Conservation (phyloP, 768 basidiomycete species). For the Trametes meyenii region DNA sequence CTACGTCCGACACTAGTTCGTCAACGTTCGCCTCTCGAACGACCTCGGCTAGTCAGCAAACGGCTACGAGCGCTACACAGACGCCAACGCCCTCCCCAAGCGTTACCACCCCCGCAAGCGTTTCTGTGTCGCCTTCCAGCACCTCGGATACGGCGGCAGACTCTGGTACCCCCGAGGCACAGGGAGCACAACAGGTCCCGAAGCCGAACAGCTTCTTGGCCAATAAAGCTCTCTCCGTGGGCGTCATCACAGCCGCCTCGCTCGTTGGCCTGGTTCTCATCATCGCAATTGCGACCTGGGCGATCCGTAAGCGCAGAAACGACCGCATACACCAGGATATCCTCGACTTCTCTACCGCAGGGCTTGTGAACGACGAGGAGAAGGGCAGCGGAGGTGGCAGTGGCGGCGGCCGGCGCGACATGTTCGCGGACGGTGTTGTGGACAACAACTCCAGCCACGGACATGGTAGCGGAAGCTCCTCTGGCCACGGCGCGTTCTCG, state of each 20-base stretch:
- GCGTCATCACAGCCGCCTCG: conserved; percentile 55
- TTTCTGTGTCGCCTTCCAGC: not conserved
- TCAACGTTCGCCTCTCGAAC: conserved; percentile 12
- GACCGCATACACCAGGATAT: conserved; percentile 33
- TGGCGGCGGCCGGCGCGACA: not conserved
- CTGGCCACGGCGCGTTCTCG: conserved; percentile 1
- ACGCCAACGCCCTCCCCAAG: not conserved
- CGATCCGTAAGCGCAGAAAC: conserved; percentile 51
- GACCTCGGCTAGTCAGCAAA: conserved; percentile 6
- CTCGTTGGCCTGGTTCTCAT: conserved; percentile 51
- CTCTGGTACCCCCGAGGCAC: conserved; percentile 32
- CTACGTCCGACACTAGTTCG: conserved; percentile 10
- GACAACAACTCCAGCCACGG: conserved; percentile 14
- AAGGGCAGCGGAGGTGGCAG: conserved; percentile 17
- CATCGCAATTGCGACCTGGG: conserved; percentile 46
- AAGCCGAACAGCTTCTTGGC: conserved; percentile 52
- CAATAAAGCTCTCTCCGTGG: conserved; percentile 65
- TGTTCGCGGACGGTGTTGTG: not conserved
- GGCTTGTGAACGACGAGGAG: conserved; percentile 25
- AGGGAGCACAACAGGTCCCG: conserved; percentile 6
- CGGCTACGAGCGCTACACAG: not conserved
- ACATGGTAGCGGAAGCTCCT: conserved; percentile 13
- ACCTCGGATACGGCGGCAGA: not conserved
- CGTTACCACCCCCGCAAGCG: not conserved
- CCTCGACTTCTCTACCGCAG: conserved; percentile 28